These are phyloP conservation scores for Triticum urartu DNA, from an alignment of 176 grass and related monocot species.

Conservation along the genomic window DNA sequence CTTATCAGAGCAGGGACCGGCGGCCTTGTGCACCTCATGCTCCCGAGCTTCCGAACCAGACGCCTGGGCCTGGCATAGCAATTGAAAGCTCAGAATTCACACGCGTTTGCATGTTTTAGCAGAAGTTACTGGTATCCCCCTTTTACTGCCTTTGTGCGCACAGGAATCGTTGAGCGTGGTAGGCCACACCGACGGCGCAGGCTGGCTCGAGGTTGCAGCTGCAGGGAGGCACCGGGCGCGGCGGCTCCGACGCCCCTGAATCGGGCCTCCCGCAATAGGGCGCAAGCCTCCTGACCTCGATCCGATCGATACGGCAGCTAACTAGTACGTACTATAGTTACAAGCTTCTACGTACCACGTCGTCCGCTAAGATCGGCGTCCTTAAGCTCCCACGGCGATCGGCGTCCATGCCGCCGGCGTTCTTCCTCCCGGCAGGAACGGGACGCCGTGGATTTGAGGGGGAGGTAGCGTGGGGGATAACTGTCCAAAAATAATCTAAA, in stretches of 20 bases:
- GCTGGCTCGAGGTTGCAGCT: too few relatives aligned
- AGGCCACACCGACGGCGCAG: too few relatives aligned
- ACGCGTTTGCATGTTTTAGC: too few relatives aligned
- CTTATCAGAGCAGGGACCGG: not conserved
- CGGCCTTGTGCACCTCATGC: not conserved
- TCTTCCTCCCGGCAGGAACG: not conserved
- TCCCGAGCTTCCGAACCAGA: slow-evolving; percentile 18
- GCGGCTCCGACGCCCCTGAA: too few relatives aligned
- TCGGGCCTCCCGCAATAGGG: not conserved
- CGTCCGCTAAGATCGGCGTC: not conserved
- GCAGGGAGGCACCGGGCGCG: too few relatives aligned
- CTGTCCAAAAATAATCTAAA: not conserved
- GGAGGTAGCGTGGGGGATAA: not conserved
- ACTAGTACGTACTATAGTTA: too few relatives aligned
- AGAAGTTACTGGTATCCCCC: too few relatives aligned
- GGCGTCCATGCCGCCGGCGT: slow-evolving; percentile 17
- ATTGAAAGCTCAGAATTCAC: not conserved
- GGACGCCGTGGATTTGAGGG: not conserved
- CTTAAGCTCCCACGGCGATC: not conserved
- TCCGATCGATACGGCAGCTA: not conserved
- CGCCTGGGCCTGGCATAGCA: not conserved
- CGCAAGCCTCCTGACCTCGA: not conserved
- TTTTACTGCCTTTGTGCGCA: too few relatives aligned
- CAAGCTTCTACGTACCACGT: slow-evolving; percentile 15
- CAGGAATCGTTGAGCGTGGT: too few relatives aligned